These are phyloP conservation scores for Leucogyrophana mollusca DNA, from an alignment of 768 basidiomycete genomes.

Conservation along the genomic window DNA sequence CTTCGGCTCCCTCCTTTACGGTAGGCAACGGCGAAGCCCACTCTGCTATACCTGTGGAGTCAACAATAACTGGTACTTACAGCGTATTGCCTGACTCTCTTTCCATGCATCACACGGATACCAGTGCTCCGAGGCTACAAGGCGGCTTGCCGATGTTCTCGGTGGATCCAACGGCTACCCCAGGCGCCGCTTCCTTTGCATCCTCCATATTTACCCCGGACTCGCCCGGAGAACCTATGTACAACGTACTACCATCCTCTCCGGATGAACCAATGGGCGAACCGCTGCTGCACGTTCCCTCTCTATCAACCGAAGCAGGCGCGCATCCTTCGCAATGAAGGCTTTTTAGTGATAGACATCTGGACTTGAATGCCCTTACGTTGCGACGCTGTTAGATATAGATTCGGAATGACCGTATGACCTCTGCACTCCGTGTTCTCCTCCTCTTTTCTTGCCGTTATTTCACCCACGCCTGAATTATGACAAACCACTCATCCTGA, in stretches of 20 bases:
- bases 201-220: conserved; percentile 25
- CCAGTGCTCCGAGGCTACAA: too few relatives aligned
- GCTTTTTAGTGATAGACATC: neutral
- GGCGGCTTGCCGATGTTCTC: too few relatives aligned
- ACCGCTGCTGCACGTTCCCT: conserved; percentile 7
- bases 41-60: too few relatives aligned
- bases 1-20: too few relatives aligned
- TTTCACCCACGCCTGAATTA: neutral
- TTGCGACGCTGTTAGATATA: neutral
- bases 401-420: neutral
- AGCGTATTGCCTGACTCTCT: too few relatives aligned
- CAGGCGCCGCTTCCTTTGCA: conserved; percentile 21
- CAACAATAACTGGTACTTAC: too few relatives aligned
- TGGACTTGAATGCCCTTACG: neutral
- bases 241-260: conserved; percentile 45
- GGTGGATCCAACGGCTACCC: conserved; percentile 14
- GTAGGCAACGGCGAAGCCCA: conserved; percentile 8
- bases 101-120: too few relatives aligned
- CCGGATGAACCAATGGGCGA: conserved; percentile 33
- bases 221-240: conserved; percentile 25
- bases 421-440: neutral
- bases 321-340: neutral
- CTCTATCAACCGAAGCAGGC: too few relatives aligned
- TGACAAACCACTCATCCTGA: too few relatives aligned
- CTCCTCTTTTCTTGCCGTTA: neutral